Base-by-base conservation (phyloP, 257 asterid species). In the Petunia secreta region DNA sequence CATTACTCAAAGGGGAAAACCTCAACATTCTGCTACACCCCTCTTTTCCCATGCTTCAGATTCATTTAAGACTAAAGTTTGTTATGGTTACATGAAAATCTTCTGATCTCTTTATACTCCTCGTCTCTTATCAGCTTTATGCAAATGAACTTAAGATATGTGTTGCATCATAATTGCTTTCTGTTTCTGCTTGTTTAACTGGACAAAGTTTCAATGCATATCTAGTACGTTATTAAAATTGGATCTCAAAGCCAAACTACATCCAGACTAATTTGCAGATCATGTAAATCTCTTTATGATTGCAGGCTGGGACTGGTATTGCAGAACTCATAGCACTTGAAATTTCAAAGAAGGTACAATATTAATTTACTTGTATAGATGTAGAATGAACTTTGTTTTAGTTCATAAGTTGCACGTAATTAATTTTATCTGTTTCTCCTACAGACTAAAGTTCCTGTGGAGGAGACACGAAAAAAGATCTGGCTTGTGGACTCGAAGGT, bases 401-500 rank as follows among this genome's bases (percentile, higher is more conserved):
- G 50, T 71, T 48, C 75, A 66, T 73, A 2, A 41, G 59, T 39
- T 68, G 52, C 41, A 25, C 77, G 1, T 76, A 1, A 41, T 79
- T 2, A 63, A 50, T 48, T 63, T 37, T 53, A 6, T 4, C 5
- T 1, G 48, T 36, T 9, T 66, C 16, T 9, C 82, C n/a, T 75
- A 79, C 86, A 95, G 99, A 80, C 93, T 53, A 87, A 87, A 5
- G 77, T 46, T 63, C 89, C 97, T 57, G 10, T 89, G 50, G 97
- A 91, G 54, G 95, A 93, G 80, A 80, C 93, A 0, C 94, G 99
- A 15, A 90, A 91, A 85, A 96, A 86, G 89, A 89, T 96, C 84
- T 94, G 97, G 98, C 91, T 96, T 57, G 97, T 91, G 10, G 99
- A 96, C 90, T 93, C 98, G 2, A 96, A 96, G 99, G 99, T 95